These are phyloP conservation scores for Eucommia ulmoides DNA, from an alignment of 257 asterid species.

Conservation along the genomic window DNA sequence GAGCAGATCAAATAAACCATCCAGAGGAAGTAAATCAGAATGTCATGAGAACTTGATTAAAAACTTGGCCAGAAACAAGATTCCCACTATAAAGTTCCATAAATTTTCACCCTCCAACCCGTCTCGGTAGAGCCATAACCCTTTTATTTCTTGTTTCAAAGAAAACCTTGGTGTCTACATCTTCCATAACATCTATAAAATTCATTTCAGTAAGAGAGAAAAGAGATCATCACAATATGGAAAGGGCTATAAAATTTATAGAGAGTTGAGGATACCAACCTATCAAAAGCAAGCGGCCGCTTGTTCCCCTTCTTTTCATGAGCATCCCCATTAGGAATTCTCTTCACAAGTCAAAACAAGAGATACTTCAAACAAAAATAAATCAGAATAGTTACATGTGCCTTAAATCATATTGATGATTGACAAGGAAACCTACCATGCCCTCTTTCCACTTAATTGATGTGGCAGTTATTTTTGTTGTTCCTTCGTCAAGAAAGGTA, in stretches of 20 bases:
- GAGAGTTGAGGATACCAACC: conserved; percentile 28
- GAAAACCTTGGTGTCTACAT: no score
- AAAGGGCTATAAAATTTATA: neutral
- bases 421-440: conserved; percentile 43
- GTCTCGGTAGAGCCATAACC: no score
- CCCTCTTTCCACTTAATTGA: conserved; percentile 89
- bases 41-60: no score
- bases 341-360: conserved; percentile 38
- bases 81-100: no score
- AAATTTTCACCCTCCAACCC: no score
- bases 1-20: no score
- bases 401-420: neutral
- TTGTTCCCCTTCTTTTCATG: conserved; percentile 78
- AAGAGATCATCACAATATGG: neutral
- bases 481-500: conserved; percentile 78
- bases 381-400: conserved; percentile 3
- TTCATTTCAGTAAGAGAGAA: no score
- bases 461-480: conserved; percentile 66
- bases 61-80: no score
- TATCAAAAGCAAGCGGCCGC: conserved; percentile 65
- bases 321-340: conserved; percentile 59
- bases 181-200: no score
- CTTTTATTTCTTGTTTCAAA: no score
- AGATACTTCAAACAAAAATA: conserved; percentile 11
- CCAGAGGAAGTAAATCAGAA: no score